Evolutionary conservation across 2,329 filamentous ascomycete genomes (phyloP), one percentile per base, ranked within the genome.

Genomic region (Sordariomycetes sp.): DNA sequence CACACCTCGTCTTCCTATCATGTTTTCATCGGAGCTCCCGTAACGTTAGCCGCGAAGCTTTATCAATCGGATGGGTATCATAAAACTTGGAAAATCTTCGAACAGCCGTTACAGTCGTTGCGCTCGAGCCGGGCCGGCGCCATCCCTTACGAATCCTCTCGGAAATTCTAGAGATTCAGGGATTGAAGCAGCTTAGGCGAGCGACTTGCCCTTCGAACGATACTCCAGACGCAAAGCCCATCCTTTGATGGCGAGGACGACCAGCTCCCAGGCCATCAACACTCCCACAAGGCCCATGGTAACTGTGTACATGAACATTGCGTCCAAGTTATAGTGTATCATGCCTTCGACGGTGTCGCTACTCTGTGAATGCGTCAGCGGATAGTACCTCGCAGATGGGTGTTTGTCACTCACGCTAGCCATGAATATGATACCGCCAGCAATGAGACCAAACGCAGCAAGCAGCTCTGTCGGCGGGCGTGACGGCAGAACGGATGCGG

Each of bases 221-320:
- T 39, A 42, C 47, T 74, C 70, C 34, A 51, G 60, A 32, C 69
- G 63, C 12, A 75, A 58, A 5, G 86, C 86, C 86, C 86, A 94
- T 18, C 87, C 88, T 59, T 94, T 95, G 52, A 94, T 61, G 18
- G 86, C 82, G 39, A 95, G 74, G 9, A 83, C 64, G 19, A 87
- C 50, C 15, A 93, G 72, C 35, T 82, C 72, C 79, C 85, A 94
- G 0, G 87, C 79, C 83, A 95, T 90, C 33, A 94, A 58, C 33
- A 94, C 67, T 3, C 80, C 82, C 2, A 86, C 84, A 6, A 93
- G 54, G 3, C 88, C 90, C 74, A 93, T 83, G 8, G 79, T 83
- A 21, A 94, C 73, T 0, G 86, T 94, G 58, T 94, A 94, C 40
- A 86, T 75, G 57, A 94, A 92, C 87, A 94, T 95, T 42, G 85